Conservation (phyloP, 2,329 filamentous ascomycete genomes). For the Exophiala xenobiotica region DNA sequence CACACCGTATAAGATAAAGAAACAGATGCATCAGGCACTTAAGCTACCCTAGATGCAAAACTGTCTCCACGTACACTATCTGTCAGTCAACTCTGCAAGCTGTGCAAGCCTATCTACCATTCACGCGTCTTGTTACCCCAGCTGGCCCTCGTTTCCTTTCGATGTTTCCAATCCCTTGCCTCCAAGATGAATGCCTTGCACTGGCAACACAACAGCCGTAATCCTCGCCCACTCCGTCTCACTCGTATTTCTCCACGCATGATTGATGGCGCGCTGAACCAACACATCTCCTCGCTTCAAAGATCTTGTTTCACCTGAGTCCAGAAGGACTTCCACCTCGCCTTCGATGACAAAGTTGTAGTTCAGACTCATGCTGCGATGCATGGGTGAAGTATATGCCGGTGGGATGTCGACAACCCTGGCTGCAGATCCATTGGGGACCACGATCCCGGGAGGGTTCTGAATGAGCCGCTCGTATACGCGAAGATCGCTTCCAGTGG, state of each 20-base stretch:
- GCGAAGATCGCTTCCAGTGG: not conserved
- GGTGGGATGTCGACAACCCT: slow-evolving; percentile 48
- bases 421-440: slow-evolving; percentile 4
- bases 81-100: too few species aligned
- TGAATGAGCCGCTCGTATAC: slow-evolving; percentile 1
- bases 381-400: slow-evolving; percentile 44
- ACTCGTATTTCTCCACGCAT: slow-evolving; percentile 41
- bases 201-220: slow-evolving; percentile 6
- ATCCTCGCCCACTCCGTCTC: slow-evolving; percentile 20
- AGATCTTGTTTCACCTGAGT: slow-evolving; percentile 47
- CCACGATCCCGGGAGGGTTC: slow-evolving; percentile 5
- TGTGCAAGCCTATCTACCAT: too few species aligned
- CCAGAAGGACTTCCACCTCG: slow-evolving; percentile 51
- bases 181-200: too few species aligned
- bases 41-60: too few species aligned
- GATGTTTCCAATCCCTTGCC: too few species aligned
- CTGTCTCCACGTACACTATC: too few species aligned
- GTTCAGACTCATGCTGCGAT: slow-evolving; percentile 56
- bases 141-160: too few species aligned
- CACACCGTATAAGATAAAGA: too few species aligned
- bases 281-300: slow-evolving; percentile 53
- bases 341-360: slow-evolving; percentile 57
- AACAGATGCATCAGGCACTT: too few species aligned
- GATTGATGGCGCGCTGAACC: slow-evolving; percentile 50
- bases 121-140: too few species aligned